Evolutionary conservation across 2,329 filamentous ascomycete species (phyloP), one percentile per base, ranked within the genome.

Genomic region (Ustilaginoidea virens): DNA sequence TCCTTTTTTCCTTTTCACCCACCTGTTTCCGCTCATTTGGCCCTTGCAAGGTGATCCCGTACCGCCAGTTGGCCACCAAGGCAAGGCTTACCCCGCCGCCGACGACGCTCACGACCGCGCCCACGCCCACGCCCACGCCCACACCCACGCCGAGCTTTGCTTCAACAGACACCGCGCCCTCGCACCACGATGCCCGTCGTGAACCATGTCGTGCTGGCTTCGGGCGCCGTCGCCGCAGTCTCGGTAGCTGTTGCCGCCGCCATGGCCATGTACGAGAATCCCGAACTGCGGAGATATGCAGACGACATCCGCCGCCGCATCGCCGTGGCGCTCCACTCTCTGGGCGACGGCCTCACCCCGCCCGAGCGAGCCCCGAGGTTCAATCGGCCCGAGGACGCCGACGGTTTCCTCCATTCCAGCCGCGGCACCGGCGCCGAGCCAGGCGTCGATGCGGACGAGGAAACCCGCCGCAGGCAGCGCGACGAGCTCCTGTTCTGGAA

Each of bases 401-500:
- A 75, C 31, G 72, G 70, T 7, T 76, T 76, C 43, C 44, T 74
- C 32, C 52, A 63, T 39, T 69, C 68, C 7, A 53, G 59, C n/a
- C 53, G 55, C 16, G 53, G 48, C 13, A 39, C 39, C 4, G 51
- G 52, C 12, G 52, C 51, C 28, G 56, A 64, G 18, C 44, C 53
- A 2, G 65, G 58, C 11, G 61, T 75, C 14, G 71, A 74, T 19
- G 71, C 69, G 31, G 72, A 77, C 39, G 69, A 74, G 29, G 72
- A 70, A 38, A 66, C 61, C 14, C 61, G 66, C 30, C 63, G 65
- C 38, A 57, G 68, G 33, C 72, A 77, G 45, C 61, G 71, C 21
- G 71, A 76, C 41, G 72, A 77, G 48, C 45, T 77, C 34, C 55
- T 75, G 49, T 75, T 74, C 40, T 77, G 72, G 72, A 77, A 77